Evolutionary conservation across 164 flowering plant species (phyloP).

Genomic region (Macadamia integrifolia): DNA sequence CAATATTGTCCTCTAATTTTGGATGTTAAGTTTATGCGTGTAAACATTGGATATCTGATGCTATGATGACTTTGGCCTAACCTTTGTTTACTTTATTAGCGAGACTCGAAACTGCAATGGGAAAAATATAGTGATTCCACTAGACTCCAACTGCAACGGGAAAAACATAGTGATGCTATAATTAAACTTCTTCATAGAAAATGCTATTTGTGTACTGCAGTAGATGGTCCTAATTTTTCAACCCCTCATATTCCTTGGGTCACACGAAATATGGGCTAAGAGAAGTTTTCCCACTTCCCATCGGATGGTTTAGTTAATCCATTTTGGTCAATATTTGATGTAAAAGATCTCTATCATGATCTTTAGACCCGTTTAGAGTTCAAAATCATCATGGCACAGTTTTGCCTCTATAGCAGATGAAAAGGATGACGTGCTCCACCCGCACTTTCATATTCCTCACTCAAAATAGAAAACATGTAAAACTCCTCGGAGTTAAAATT

Average conservation of each 20-base stretch:
- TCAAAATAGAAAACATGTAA: constrained; percentile 2
- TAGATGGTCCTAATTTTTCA: neutral
- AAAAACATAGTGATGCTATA: neutral
- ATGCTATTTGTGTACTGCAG: too few species aligned
- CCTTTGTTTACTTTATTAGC: neutral
- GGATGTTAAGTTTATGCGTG: neutral
- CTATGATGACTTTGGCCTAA: neutral
- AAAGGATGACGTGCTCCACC: neutral
- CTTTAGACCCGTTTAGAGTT: too few species aligned
- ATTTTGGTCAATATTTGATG: neutral
- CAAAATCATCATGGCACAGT: neutral
- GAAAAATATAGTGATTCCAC: neutral
- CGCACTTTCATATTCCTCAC: neutral
- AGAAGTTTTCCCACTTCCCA: neutral
- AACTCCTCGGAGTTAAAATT: neutral
- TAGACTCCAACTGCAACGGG: neutral
- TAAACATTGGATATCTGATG: neutral
- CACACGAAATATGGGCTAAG: neutral
- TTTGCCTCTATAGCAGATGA: neutral
- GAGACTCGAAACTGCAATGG: neutral
- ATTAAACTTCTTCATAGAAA: neutral
- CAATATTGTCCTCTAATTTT: neutral
- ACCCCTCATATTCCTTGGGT: neutral
- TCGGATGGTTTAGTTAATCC: neutral
- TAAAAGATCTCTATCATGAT: neutral